These are phyloP conservation scores for Saccharum spontaneum DNA, from an alignment of 176 grass and related monocot species.

Conservation along the genomic window DNA sequence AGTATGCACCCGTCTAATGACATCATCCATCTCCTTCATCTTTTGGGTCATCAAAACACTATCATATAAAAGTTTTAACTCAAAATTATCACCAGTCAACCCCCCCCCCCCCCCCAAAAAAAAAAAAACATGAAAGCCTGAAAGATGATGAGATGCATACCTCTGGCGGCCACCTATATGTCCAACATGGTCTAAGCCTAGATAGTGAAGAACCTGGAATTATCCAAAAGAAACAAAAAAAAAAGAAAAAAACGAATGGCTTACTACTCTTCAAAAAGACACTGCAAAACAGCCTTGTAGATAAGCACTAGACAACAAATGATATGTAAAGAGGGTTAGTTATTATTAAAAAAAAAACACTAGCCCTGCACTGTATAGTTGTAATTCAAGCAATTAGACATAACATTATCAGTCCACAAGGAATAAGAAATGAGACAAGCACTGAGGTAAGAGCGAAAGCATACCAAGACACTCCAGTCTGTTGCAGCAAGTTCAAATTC, in stretches of 20 bases:
- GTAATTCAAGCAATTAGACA: slow-evolving; percentile 13
- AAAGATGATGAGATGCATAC: slow-evolving; percentile 38
- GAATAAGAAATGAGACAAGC: slow-evolving; percentile 21
- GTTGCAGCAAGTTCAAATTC: slow-evolving; percentile 70
- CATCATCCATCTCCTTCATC: slow-evolving; percentile 97
- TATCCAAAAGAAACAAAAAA: slow-evolving; percentile 25
- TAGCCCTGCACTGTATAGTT: background rate
- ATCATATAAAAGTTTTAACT: slow-evolving; percentile 38
- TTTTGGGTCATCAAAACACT: slow-evolving; percentile 85
- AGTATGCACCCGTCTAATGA: slow-evolving; percentile 74
- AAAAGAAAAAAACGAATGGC: slow-evolving; percentile 6
- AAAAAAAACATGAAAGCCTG: slow-evolving; percentile 22
- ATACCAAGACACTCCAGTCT: slow-evolving; percentile 77
- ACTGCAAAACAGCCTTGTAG: background rate
- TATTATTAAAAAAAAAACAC: background rate
- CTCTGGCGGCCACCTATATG: slow-evolving; percentile 82
- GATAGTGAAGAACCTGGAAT: slow-evolving; percentile 91
- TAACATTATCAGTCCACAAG: background rate
- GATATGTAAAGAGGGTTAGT: background rate
- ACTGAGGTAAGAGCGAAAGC: slow-evolving; percentile 1
- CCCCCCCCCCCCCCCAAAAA: background rate
- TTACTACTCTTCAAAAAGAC: slow-evolving; percentile 2
- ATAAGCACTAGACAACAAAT: slow-evolving; percentile 4
- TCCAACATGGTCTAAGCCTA: slow-evolving; percentile 93
- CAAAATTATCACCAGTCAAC: background rate